phyloP scores from a whole-genome alignment of 495 filamentous ascomycete species.

The Chaetomium cochliodes region DNA sequence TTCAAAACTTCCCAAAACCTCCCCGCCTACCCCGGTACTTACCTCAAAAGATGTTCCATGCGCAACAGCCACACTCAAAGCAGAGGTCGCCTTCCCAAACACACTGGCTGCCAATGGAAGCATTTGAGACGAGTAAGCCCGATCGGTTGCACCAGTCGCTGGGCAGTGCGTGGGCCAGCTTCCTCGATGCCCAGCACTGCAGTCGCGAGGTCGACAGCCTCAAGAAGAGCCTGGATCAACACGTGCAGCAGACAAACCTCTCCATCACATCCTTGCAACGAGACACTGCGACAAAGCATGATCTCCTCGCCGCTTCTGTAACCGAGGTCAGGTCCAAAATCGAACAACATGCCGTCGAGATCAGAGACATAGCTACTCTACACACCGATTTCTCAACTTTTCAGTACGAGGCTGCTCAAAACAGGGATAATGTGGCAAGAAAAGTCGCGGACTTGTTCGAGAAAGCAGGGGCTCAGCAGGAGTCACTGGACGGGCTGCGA shows the following conservation, averaged over 20 bases:
- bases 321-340: conserved; percentile 24
- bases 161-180: conserved; percentile 30
- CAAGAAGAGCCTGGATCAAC: conserved; percentile 23
- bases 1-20: neutral
- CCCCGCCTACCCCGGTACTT: neutral
- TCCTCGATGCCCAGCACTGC: conserved; percentile 32
- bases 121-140: conserved; percentile 14
- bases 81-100: neutral
- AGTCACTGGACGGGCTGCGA: conserved; percentile 13
- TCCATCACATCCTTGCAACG: conserved; percentile 23
- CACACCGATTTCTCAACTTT: conserved; percentile 19
- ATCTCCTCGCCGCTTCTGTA: conserved; percentile 16
- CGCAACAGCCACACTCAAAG: neutral
- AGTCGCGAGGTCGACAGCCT: conserved; percentile 24
- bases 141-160: conserved; percentile 26
- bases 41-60: neutral
- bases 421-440: conserved; percentile 13
- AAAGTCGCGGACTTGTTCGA: conserved; percentile 17
- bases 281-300: conserved; percentile 20
- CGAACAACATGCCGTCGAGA: conserved; percentile 17
- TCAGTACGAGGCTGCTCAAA: conserved; percentile 17
- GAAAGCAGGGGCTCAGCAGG: conserved; percentile 18
- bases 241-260: conserved; percentile 18
- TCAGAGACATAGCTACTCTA: conserved; percentile 17
- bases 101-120: conserved; percentile 10